phyloP scores from a whole-genome alignment of 2,329 filamentous ascomycete species.

The Pseudogymnoascus sp. region DNA sequence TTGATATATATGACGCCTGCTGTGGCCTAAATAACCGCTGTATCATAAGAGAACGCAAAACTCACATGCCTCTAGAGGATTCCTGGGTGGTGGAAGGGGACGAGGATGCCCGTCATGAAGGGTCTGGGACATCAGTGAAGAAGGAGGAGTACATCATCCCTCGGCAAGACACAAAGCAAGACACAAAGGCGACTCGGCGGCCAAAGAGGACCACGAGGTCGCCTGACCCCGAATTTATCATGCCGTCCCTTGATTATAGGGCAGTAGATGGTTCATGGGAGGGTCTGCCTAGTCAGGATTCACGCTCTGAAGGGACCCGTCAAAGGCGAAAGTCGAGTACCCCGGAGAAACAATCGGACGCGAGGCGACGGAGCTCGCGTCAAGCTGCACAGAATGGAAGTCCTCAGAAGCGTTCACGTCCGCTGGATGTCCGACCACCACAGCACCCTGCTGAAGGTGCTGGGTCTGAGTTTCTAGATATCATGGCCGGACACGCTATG shows the following conservation, averaged over 20 bases:
- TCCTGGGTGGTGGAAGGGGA: slow-evolving; percentile 27
- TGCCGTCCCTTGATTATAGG: slow-evolving; percentile 25
- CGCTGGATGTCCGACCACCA: background rate
- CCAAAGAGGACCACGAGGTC: slow-evolving; percentile 16
- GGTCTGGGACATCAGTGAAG: background rate
- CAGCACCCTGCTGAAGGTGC: background rate
- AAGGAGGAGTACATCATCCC: slow-evolving; percentile 1
- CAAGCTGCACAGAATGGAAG: slow-evolving; percentile 15
- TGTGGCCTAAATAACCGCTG: background rate
- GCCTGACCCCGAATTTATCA: slow-evolving; percentile 26
- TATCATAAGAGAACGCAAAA: background rate
- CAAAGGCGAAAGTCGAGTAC: slow-evolving; percentile 11
- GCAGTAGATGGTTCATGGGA: slow-evolving; percentile 25
- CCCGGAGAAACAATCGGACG: slow-evolving; percentile 14
- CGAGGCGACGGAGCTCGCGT: slow-evolving; percentile 16
- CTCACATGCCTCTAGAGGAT: slow-evolving; percentile 20
- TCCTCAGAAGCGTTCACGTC: slow-evolving; percentile 16
- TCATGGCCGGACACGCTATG: slow-evolving; percentile 17
- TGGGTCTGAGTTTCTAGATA: slow-evolving; percentile 10
- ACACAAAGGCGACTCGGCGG: background rate
- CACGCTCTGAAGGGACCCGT: slow-evolving; percentile 8
- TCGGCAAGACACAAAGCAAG: background rate
- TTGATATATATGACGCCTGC: background rate
- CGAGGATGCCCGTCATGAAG: slow-evolving; percentile 16
- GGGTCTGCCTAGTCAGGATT: slow-evolving; percentile 16